Evolutionary conservation across 2,329 filamentous ascomycete genomes (phyloP).

Genomic region (Exophiala oligosperma): DNA sequence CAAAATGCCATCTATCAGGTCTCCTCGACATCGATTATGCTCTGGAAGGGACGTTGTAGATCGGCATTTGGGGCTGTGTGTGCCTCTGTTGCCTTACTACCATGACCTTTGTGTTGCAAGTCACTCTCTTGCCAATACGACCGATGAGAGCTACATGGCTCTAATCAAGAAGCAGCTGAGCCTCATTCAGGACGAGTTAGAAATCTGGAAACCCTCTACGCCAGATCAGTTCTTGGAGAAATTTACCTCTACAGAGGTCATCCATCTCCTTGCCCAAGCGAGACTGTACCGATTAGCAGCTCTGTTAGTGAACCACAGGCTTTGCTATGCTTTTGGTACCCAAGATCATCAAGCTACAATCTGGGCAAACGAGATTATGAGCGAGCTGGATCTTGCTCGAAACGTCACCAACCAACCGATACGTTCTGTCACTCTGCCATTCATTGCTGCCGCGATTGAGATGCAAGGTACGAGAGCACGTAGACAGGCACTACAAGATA

Average conservation of each 20-base stretch:
- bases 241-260: slow-evolving; percentile 6
- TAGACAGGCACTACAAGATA: slow-evolving; percentile 5
- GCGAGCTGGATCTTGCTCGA: slow-evolving; percentile 11
- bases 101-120: slow-evolving; percentile 17
- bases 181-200: slow-evolving; percentile 5
- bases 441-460: slow-evolving; percentile 13
- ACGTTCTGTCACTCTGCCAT: slow-evolving; percentile 14
- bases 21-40: background rate
- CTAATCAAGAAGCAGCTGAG: slow-evolving; percentile 2
- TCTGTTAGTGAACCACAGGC: slow-evolving; percentile 8
- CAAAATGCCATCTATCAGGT: slow-evolving; percentile 12
- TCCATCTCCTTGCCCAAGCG: slow-evolving; percentile 15
- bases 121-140: slow-evolving; percentile 8
- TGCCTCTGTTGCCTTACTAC: slow-evolving; percentile 13
- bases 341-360: slow-evolving; percentile 12
- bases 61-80: slow-evolving; percentile 14
- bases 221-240: slow-evolving; percentile 8
- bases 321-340: slow-evolving; percentile 9
- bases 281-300: slow-evolving; percentile 16
- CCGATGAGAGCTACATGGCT: background rate
- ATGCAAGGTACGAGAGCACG: slow-evolving; percentile 7
- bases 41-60: background rate
- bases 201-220: slow-evolving; percentile 9
- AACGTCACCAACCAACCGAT: slow-evolving; percentile 2
- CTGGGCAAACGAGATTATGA: slow-evolving; percentile 13